Evolutionary conservation across 257 asterid genomes (phyloP).

Genomic region (Craterostigma plantagineum): DNA sequence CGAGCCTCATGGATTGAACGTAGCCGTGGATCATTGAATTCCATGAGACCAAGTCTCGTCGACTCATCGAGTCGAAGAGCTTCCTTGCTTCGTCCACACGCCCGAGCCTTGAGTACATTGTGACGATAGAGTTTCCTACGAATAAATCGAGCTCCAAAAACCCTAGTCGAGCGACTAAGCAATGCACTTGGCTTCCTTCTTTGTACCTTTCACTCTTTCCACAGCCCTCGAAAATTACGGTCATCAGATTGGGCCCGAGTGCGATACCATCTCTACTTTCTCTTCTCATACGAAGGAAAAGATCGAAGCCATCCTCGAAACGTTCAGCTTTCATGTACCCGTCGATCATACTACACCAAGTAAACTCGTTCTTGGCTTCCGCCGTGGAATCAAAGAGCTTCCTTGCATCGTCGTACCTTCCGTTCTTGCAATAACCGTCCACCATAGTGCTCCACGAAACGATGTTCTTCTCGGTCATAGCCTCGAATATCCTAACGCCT

Average conservation of each 20-base stretch:
- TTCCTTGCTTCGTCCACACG: conserved; percentile 27
- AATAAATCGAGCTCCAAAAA: conserved; percentile 39
- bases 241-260: conserved; percentile 24
- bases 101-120: conserved; percentile 62
- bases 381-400: conserved; percentile 35
- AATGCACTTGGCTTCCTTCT: conserved; percentile 60
- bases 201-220: conserved; percentile 27
- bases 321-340: conserved; percentile 59
- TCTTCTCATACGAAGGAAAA: conserved; percentile 46
- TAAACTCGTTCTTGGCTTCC: conserved; percentile 40
- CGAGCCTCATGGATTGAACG: conserved; percentile 39
- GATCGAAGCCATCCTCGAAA: conserved; percentile 47
- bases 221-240: conserved; percentile 50
- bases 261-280: conserved; percentile 19
- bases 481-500: conserved; percentile 35
- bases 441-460: conserved; percentile 85
- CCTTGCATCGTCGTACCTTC: conserved; percentile 34
- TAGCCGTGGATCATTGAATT: conserved; percentile 44
- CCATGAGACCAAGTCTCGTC: conserved; percentile 55
- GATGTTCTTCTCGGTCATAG: conserved; percentile 41
- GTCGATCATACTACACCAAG: conserved; percentile 77
- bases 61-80: conserved; percentile 24
- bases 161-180: conserved; percentile 38
- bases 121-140: conserved; percentile 44
- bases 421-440: conserved; percentile 60